phyloP scores from a whole-genome alignment of 768 basidiomycete species.

The Mrakia blollopis region DNA sequence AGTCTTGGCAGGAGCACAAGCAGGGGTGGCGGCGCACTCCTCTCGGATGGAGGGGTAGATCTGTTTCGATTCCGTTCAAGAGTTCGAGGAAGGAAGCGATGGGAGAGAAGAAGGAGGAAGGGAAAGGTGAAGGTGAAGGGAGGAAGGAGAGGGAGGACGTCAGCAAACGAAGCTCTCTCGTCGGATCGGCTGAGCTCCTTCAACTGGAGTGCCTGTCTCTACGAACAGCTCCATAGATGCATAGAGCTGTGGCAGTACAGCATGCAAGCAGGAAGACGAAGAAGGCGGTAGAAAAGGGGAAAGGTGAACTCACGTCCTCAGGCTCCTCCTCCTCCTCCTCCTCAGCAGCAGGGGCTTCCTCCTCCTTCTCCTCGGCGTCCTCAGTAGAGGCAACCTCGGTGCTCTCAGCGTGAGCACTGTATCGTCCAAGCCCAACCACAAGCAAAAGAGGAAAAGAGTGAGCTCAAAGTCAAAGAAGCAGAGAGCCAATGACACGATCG shows the following conservation, averaged over 20 bases:
- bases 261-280: not conserved
- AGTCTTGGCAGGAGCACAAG: slow-evolving; percentile 64
- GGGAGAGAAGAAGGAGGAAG: not conserved
- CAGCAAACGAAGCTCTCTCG: not conserved
- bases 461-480: not conserved
- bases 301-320: slow-evolving; percentile 27
- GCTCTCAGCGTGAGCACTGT: slow-evolving; percentile 32
- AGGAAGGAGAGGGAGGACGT: not conserved
- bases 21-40: slow-evolving; percentile 62
- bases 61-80: slow-evolving; percentile 46
- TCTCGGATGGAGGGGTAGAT: slow-evolving; percentile 65
- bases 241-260: not conserved
- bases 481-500: slow-evolving; percentile 14
- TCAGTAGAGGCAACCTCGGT: slow-evolving; percentile 24
- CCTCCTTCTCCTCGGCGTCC: slow-evolving; percentile 24
- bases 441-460: not conserved
- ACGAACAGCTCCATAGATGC: not conserved
- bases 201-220: not conserved
- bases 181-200: no score
- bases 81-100: not conserved
- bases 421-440: not conserved
- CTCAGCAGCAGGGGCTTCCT: slow-evolving; percentile 26
- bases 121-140: not conserved
- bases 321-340: slow-evolving; percentile 35
- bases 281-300: not conserved